Percentiles rank a stretch among this genome's conserved stretches.
These are phyloP conservation scores for Termitomyces sp. DNA, from an alignment of 768 basidiomycete genomes.

Conservation along the genomic window DNA sequence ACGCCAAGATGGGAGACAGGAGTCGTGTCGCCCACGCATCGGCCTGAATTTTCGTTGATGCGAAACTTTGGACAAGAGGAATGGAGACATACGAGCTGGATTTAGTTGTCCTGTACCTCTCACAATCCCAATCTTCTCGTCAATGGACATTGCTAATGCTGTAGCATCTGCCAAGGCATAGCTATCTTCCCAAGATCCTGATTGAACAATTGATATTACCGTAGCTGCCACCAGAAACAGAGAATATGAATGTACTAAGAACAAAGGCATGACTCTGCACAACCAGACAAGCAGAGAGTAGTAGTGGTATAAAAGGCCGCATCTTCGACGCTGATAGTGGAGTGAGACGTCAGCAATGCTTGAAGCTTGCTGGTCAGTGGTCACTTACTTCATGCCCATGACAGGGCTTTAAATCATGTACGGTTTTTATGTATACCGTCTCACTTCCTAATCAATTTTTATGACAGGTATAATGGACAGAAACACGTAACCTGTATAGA, in stretches of 20 bases:
- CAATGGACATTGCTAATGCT: slow-evolving; percentile 35
- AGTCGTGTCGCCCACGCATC: slow-evolving; percentile 45
- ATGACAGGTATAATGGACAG: not conserved
- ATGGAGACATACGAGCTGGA: slow-evolving; percentile 24
- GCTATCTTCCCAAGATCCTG: slow-evolving; percentile 45
- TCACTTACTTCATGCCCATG: too few species aligned
- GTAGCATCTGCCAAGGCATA: slow-evolving; percentile 33
- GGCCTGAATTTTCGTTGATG: slow-evolving; percentile 24
- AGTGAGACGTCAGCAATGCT: too few species aligned
- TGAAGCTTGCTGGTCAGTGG: too few species aligned
- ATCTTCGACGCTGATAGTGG: not conserved
- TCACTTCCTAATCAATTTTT: not conserved
- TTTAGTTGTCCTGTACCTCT: slow-evolving; percentile 43
- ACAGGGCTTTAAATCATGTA: too few species aligned
- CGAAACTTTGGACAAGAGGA: not conserved
- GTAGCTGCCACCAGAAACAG: not conserved
- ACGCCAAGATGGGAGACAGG: slow-evolving; percentile 36
- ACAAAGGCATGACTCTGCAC: slow-evolving; percentile 1
- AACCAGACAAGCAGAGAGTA: not conserved
- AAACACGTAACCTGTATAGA: too few species aligned
- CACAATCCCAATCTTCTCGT: too few species aligned
- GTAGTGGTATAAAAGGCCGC: not conserved
- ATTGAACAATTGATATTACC: not conserved
- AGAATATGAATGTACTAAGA: not conserved
- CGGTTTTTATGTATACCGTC: not conserved